Evolutionary conservation across 169 alveolate species (phyloP).

Genomic region (Cystoisospora suis): DNA sequence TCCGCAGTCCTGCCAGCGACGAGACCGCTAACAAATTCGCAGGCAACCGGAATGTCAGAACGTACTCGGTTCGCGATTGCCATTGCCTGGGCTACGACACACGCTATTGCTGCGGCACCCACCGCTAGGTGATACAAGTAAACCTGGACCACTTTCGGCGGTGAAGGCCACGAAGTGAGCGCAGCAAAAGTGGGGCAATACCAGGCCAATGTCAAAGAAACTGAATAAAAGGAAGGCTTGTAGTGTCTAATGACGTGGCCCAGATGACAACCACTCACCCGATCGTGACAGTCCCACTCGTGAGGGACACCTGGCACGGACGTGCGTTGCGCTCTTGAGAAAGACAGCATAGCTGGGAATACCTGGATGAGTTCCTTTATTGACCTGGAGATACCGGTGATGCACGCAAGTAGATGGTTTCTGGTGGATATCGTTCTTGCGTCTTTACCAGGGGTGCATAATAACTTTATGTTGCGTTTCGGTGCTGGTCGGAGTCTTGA

Average conservation of each 20-base stretch:
- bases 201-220: background rate
- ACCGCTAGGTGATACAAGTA: background rate
- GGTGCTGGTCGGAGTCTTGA: background rate
- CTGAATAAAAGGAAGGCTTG: background rate
- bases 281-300: slow-evolving; percentile 12
- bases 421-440: no score
- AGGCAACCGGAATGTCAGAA: background rate
- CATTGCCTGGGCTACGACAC: background rate
- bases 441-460: background rate
- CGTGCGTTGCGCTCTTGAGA: no score
- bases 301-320: background rate
- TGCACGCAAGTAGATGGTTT: background rate
- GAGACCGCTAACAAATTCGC: background rate
- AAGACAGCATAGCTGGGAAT: background rate
- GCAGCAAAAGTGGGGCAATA: background rate
- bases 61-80: background rate
- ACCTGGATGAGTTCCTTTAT: background rate
- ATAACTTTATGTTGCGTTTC: background rate
- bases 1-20: background rate
- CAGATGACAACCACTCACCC: background rate
- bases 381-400: background rate
- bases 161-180: background rate
- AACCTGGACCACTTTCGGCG: background rate
- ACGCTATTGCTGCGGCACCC: background rate
- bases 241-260: no score